Conservation (phyloP, 176 grass and related monocot species). For the Neostapfia colusana region DNA sequence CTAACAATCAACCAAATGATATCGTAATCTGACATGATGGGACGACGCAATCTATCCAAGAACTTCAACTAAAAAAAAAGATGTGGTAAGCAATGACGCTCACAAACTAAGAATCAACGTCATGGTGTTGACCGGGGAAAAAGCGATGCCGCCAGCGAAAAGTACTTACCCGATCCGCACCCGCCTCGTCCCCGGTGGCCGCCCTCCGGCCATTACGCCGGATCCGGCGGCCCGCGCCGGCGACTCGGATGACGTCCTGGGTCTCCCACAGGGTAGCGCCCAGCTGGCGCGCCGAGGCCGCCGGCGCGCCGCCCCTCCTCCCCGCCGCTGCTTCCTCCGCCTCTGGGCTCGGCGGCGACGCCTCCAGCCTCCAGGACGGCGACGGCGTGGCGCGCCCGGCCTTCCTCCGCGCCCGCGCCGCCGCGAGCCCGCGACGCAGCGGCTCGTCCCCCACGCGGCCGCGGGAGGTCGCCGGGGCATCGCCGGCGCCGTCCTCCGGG, state of each 20-base stretch:
- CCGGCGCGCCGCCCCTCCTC: neutral
- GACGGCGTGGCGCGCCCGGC: conserved; percentile 55
- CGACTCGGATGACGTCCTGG: conserved; percentile 49
- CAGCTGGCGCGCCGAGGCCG: conserved; percentile 64
- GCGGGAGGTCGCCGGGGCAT: conserved; percentile 14
- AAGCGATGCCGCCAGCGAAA: neutral
- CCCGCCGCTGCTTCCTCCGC: neutral
- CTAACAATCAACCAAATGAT: conserved; percentile 24
- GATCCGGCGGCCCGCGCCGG: conserved; percentile 45
- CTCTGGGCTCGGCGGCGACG: conserved; percentile 23
- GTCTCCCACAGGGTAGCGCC: conserved; percentile 97
- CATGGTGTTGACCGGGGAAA: conserved; percentile 25
- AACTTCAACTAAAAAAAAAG: neutral
- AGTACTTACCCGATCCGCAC: conserved; percentile 56
- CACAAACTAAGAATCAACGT: conserved; percentile 2
- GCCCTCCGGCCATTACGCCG: conserved; percentile 43
- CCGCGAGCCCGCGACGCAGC: conserved; percentile 33
- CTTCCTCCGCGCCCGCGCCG: conserved; percentile 42
- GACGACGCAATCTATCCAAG: neutral
- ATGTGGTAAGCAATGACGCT: conserved; percentile 6
- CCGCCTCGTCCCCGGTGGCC: neutral
- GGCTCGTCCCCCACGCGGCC: conserved; percentile 4
- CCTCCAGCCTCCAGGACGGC: conserved; percentile 76
- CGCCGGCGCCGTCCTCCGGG: neutral
- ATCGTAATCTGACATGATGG: neutral